Evolutionary conservation across 2,329 filamentous ascomycete genomes (phyloP), one percentile per base, ranked within the genome.

Genomic region (Colletotrichum somersetense): DNA sequence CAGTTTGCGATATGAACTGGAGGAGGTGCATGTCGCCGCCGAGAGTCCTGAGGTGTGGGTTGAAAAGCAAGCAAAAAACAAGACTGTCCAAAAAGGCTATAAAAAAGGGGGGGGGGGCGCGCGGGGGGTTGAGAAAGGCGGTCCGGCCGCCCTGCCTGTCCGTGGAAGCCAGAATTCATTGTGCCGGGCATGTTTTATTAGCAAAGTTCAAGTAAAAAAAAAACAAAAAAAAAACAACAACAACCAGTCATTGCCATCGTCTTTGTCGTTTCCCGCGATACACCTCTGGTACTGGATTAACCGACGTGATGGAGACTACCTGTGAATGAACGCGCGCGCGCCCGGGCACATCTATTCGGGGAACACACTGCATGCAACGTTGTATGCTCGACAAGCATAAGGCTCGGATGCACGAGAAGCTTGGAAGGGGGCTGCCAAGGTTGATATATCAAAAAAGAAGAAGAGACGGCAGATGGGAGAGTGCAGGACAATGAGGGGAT

Each of bases 401-500:
- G 46, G 6, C n/a, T 42, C 40, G 35, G n/a, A n/a, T 18, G 52
- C 18, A n/a, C 52, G 38, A 42, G 7, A 16, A 10, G 7, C n/a
- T 42, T 42, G 8, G 11, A 30, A 30, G 12, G 20, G 46, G 4
- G 18, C n/a, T 16, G 52, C 44, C 52, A 44, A 56, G 55, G 35
- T n/a, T 8, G n/a, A 18, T 8, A 26, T 14, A 38, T 40, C 30
- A 20, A 23, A 5, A 20, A 8, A 44, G 1, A 8, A 44, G 50
- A 33, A 53, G 26, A 30, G 26, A 33, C 53, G 18, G 30, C n/a
- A 40, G 16, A 35, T 23, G 50, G 58, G 26, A 23, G 26, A 44
- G 14, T 26, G 48, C 30, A 12, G 30, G 66, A 48, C n/a, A 50
- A 35, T 46, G 53, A 69, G 62, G 67, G 53, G 67, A 26, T 12